Evolutionary conservation across 2,329 filamentous ascomycete genomes (phyloP), one percentile per base, ranked within the genome.

Genomic region (Dactylellina leptospora): DNA sequence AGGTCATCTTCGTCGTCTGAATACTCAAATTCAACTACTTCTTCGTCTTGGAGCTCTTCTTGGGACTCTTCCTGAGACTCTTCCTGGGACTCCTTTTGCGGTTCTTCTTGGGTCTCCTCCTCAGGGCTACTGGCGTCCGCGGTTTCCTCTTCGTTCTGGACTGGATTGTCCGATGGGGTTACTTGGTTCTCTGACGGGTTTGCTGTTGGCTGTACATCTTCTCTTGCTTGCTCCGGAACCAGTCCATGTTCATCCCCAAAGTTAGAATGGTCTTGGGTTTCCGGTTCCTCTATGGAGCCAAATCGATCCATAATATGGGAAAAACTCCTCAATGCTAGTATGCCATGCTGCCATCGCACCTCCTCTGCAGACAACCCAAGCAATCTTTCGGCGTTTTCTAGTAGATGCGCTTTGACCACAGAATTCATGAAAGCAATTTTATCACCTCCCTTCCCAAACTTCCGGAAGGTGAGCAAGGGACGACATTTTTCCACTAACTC

Each of bases 291-390:
- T 27, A 30, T 58, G 25, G 16, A 20, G 36, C 70, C 55, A 22
- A 81, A 79, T 0, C 42, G 60, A 2, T 81, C 79, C 36, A 79
- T 78, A 6, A 82, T 54, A 27, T 82, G 80, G 1, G 78, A 77
- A 56, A 82, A 80, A 0, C 78, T 78, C 8, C 81, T 76, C 3
- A 81, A 75, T 1, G 79, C 79, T 2, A 82, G 74, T 1, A 82
- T 78, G 1, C 81, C 81, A n/a, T 82, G 80, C 38, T 82, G 81
- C 74, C 80, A 78, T 54, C 79, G 81, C 11, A 78, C 79, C 10
- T 80, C 81, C 38, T 82, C 80, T 0, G 76, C 70, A 0, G 80
- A 80, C 40, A 82, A 76, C 0, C 79, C 78, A 1, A 82, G 76
- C 3, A 78, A 75, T 44, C 74, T 75, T 33, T 78, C 76, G 9